A percentile compares a stretch with the other conserved stretches of the same genome.
phyloP scores from a whole-genome alignment of 176 grass and related monocot species.

The Bromus sterilis region DNA sequence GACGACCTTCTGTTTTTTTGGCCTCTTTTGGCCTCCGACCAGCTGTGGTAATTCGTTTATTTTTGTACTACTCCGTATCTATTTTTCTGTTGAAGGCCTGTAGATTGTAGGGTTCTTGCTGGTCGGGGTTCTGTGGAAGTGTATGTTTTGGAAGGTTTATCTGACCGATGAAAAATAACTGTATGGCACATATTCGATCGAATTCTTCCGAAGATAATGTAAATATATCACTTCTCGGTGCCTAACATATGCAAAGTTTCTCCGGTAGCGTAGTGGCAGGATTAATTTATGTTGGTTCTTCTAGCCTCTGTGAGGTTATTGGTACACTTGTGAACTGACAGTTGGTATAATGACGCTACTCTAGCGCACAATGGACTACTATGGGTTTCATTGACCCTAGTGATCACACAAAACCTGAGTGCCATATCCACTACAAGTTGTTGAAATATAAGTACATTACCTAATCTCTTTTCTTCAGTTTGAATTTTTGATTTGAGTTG shows the following conservation, averaged over 20 bases:
- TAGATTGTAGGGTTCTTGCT: background rate
- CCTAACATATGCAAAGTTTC: background rate
- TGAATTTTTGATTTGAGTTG: no score
- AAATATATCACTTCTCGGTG: background rate
- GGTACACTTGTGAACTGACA: background rate
- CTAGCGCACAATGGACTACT: background rate
- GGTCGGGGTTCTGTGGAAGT: background rate
- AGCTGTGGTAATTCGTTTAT: background rate
- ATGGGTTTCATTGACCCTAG: background rate
- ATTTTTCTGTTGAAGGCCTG: background rate
- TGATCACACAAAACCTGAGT: background rate
- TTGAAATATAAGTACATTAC: no score
- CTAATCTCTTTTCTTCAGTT: no score
- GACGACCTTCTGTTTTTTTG: conserved; percentile 8
- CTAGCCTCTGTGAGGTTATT: background rate
- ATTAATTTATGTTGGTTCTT: background rate
- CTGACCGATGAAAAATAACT: background rate
- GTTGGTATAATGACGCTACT: background rate
- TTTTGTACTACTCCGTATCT: background rate
- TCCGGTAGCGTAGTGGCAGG: background rate
- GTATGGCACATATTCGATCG: background rate
- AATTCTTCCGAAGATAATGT: background rate
- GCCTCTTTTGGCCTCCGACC: conserved; percentile 18
- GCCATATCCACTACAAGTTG: background rate
- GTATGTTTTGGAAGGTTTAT: background rate